Base-by-base conservation (phyloP, 768 basidiomycete genomes). In the Multifurca ochricompacta region DNA sequence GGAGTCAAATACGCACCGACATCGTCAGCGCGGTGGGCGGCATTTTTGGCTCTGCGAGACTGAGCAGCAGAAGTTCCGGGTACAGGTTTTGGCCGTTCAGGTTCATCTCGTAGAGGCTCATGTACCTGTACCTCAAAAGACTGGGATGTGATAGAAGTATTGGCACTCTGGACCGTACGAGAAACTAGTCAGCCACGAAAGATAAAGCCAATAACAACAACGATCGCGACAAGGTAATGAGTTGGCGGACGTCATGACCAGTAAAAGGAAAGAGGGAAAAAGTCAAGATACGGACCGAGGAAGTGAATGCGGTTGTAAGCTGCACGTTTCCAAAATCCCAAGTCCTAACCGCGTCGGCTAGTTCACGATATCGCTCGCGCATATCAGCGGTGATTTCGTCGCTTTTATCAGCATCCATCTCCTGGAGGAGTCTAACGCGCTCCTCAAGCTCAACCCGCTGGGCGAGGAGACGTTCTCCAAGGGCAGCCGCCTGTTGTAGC, bases 391-490 rank as follows among this genome's bases (percentile, higher is more conserved):
- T 82, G 57, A 84, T 72, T 55, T 79, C 81, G 57, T 81, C 83
- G 3, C 71, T 73, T 59, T 79, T 82, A 55, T 83, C 84, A 18
- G 71, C 76, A 49, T 83, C 84, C 14, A 80, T 66, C 32, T 86
- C 85, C 62, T 91, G 85, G 48, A 95, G 75, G 65, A 87, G 85
- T 40, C 80, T 76, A 56, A 97, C 90, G 48, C 90, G 80, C 65
- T 86, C 84, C 69, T 96, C 91, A 58, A 97, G 80, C 66, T 95
- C 90, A 72, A 90, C 85, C 70, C 91, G 91, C 74, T 98, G 95
- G 18, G 82, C 80, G 58, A 97, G 83, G 63, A 98, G 82, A 68
- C 90, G 87, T 71, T 96, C 92, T 48, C 95, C 94, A 66, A 98
- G 82, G 51, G 84, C 86, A 34, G 90, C 93, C 4, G 91, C 91